These are phyloP conservation scores for Chrysanthemum makinoi DNA, from an alignment of 129 eudicot species.

Conservation along the genomic window DNA sequence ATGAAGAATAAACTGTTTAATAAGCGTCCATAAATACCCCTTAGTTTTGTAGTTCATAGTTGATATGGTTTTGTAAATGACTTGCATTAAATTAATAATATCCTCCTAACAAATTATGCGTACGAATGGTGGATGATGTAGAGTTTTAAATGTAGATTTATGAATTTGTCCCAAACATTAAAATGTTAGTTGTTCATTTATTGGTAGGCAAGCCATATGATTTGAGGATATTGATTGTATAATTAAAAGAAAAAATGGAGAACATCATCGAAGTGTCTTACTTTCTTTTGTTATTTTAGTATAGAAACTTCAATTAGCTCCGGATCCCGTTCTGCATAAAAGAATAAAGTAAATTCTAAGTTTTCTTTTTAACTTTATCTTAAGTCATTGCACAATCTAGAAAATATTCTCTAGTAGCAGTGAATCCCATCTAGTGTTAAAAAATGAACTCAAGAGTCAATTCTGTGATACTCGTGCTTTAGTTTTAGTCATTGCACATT, in stretches of 20 bases:
- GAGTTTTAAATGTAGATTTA: background rate
- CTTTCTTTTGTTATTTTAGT: conserved; percentile 2
- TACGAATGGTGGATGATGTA: conserved; percentile 9
- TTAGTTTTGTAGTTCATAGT: background rate
- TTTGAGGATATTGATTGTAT: background rate
- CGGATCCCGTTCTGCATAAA: background rate
- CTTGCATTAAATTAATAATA: background rate
- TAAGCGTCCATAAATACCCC: too few relatives aligned
- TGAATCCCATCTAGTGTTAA: background rate
- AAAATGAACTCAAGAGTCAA: background rate
- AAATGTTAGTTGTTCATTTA: background rate
- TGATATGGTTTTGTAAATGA: background rate
- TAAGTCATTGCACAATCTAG: conserved; percentile 4
- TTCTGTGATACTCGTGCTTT: background rate
- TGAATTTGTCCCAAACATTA: background rate
- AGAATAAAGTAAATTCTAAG: background rate
- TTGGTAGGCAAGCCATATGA: conserved; percentile 6
- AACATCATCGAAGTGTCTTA: background rate
- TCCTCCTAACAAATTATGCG: background rate
- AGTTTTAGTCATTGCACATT: conserved; percentile 8
- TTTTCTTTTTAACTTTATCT: conserved; percentile 5
- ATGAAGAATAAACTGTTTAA: too few relatives aligned
- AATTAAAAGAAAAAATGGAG: too few relatives aligned
- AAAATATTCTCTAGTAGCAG: background rate
- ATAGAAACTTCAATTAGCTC: conserved; percentile 11